phyloP scores from a whole-genome alignment of 371 early-diverging fungal genomes.

The Rhizopus sp. region DNA sequence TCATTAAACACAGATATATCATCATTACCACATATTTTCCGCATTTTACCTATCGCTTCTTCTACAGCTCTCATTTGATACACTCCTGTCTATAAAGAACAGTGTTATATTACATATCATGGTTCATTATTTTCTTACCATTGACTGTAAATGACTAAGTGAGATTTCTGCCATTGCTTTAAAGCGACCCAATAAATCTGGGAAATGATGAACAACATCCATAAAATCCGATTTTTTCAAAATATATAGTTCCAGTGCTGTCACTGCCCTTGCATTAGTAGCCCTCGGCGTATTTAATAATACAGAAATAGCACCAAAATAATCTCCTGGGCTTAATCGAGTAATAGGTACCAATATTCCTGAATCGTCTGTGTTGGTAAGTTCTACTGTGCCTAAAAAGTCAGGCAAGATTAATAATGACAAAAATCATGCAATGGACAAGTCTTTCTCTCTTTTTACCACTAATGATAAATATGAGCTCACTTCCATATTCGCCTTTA shows the following conservation, averaged over 20 bases:
- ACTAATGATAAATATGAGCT: constrained; percentile 82
- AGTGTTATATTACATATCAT: constrained; percentile 3
- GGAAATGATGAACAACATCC: constrained; percentile 50
- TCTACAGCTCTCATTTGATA: background rate
- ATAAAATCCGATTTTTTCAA: constrained; percentile 48
- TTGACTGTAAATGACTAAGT: constrained; percentile 19
- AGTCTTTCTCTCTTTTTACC: constrained; percentile 51
- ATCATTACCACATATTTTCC: background rate
- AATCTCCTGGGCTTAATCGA: constrained; percentile 55
- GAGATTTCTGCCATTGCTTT: constrained; percentile 33
- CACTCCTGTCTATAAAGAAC: too few species aligned
- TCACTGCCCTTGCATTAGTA: constrained; percentile 73
- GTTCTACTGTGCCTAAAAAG: constrained; percentile 36
- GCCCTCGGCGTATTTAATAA: constrained; percentile 79
- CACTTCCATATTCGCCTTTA: constrained; percentile 74
- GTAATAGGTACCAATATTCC: constrained; percentile 20
- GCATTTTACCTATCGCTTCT: background rate
- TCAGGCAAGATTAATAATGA: background rate
- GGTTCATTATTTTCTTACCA: constrained; percentile 20
- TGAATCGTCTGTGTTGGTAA: constrained; percentile 13
- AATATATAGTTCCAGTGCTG: constrained; percentile 55
- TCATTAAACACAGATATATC: background rate
- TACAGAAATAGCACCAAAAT: constrained; percentile 80
- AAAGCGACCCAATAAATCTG: constrained; percentile 31
- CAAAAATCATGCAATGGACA: background rate